These are phyloP conservation scores for Colletotrichum nymphaeae DNA, from an alignment of 2,329 filamentous ascomycete species.

Conservation along the genomic window DNA sequence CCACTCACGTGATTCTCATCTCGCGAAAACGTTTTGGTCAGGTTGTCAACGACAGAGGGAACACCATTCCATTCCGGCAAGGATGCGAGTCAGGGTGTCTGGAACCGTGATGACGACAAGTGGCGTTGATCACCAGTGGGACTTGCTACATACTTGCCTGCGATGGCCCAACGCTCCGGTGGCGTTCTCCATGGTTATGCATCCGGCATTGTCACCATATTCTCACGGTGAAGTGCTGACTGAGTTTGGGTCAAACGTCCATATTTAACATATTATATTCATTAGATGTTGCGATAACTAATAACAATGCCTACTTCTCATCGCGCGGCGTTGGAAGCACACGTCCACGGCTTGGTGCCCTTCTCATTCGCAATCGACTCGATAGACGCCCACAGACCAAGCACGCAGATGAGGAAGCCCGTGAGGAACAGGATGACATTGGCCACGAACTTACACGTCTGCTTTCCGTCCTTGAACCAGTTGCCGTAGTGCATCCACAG, in stretches of 20 bases:
- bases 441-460: slow-evolving; percentile 44
- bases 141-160: neutral
- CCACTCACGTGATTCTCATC: neutral
- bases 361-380: slow-evolving; percentile 47
- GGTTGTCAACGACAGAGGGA: neutral
- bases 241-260: neutral
- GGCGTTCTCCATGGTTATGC: no score
- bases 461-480: slow-evolving; percentile 48
- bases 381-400: slow-evolving; percentile 53
- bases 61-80: neutral
- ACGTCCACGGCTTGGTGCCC: slow-evolving; percentile 49
- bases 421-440: slow-evolving; percentile 47
- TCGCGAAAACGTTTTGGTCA: neutral
- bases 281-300: neutral
- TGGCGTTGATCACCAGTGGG: neutral
- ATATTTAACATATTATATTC: slow-evolving; percentile 13
- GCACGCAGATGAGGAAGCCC: slow-evolving; percentile 49
- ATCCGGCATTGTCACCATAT: no score
- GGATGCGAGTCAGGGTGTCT: neutral
- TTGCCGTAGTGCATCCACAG: slow-evolving; percentile 58
- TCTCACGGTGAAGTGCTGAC: neutral
- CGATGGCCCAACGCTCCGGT: neutral
- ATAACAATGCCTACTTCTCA: neutral
- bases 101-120: neutral
- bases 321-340: slow-evolving; percentile 42